Evolutionary conservation across 306 rosid genomes (phyloP).

Genomic region (Carpinus fangiana): DNA sequence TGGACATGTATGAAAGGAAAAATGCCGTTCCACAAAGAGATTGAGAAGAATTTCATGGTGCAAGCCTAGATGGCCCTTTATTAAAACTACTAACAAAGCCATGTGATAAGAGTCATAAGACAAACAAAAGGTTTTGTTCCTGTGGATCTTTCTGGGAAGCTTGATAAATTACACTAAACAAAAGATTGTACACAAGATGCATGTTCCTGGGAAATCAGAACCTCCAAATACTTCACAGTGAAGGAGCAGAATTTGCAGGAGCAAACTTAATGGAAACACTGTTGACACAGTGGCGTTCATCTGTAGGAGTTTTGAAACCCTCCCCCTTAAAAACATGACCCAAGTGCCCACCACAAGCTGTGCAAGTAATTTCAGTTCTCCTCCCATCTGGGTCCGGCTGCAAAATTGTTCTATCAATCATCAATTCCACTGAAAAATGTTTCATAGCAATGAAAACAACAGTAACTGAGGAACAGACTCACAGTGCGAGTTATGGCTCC

Average conservation of each 20-base stretch:
- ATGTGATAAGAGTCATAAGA: not conserved
- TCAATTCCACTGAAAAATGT: not conserved
- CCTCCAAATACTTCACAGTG: slow-evolving; percentile 29
- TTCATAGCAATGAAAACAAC: not conserved
- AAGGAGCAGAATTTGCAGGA: slow-evolving; percentile 41
- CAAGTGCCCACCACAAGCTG: slow-evolving; percentile 80
- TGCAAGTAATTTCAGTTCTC: slow-evolving; percentile 88
- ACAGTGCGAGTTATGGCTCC: slow-evolving; percentile 78
- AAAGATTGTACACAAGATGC: slow-evolving; percentile 1
- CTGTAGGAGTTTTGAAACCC: slow-evolving; percentile 70
- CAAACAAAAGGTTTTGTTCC: not conserved
- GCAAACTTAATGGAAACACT: slow-evolving; percentile 74
- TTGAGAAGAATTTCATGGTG: not conserved
- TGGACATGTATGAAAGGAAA: not conserved
- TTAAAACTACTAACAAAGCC: not conserved
- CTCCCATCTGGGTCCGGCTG: slow-evolving; percentile 93
- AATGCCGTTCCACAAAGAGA: not conserved
- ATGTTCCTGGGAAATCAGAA: not conserved
- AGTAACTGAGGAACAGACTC: slow-evolving; percentile 26
- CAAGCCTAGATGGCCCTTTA: not conserved
- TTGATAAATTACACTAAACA: not conserved
- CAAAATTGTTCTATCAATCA: slow-evolving; percentile 10
- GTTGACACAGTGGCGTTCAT: slow-evolving; percentile 90
- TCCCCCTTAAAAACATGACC: slow-evolving; percentile 90
- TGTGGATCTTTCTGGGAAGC: not conserved